Base-by-base conservation (phyloP, 768 basidiomycete genomes). In the Hortiboletus flavorubellus region DNA sequence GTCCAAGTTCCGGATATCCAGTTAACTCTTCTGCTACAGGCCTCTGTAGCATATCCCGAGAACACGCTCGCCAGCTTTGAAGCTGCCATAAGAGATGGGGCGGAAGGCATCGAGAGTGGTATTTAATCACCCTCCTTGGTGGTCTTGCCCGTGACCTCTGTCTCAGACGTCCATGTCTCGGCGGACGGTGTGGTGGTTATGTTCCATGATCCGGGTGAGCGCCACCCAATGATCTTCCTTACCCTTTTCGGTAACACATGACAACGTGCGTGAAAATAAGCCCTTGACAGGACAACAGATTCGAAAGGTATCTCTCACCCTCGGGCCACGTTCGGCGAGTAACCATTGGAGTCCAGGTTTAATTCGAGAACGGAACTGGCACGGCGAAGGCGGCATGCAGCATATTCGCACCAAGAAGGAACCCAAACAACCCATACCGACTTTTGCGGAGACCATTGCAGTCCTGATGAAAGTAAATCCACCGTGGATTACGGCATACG, bases 61-160 rank as follows among this genome's bases (percentile, higher is more conserved):
- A 98, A 98, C 78, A 96, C 94, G 46, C 82, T 94, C 59, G 91
- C 91, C 35, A 93, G 91, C 75, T 98, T 98, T 74, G 86, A 92
- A 69, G 91, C 90, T 59, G 96, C 96, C 67, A 93, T 97, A 58
- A 85, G 85, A 45, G 94, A 97, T 75, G 96, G 96, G 56, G 89
- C 93, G 44, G 93, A 99, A 70, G 95, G 85, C 60, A 96, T 99
- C 66, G 96, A 99, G 82, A 94, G 91, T 71, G 95, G 96, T 97
- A 94, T 75, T 84, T 76, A 59, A 64, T 58, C 60, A 68, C 63
- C 60, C 53, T 63, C 43, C 69, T 50, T 72, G 70, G 54, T 64
- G 64, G 60, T 63, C 64, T 68, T 74, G 56, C 72, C 73, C 78
- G 74, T 85, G 78, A 86, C 82, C 70, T 63, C 65, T 64, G 75